These are phyloP conservation scores for Phialocephala sp. DNA, from an alignment of 2,329 filamentous ascomycete species.

Conservation along the genomic window DNA sequence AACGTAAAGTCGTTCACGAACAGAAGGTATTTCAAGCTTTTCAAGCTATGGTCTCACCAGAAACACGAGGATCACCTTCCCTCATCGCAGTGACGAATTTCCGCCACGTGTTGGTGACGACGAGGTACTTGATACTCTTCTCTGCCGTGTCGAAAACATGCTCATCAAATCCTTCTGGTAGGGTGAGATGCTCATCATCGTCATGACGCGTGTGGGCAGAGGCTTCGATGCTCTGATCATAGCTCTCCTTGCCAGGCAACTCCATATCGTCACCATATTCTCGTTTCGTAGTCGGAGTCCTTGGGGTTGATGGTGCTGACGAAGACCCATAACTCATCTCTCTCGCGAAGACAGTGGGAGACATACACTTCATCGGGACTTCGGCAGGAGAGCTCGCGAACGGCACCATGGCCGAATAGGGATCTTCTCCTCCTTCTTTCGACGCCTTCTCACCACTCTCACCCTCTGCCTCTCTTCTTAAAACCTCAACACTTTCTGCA, in stretches of 20 bases:
- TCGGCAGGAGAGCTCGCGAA: background rate
- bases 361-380: background rate
- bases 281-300: background rate
- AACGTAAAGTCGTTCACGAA: background rate
- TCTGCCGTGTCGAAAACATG: conserved; percentile 21
- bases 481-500: background rate
- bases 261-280: background rate
- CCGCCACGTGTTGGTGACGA: conserved; percentile 25
- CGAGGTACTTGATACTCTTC: conserved; percentile 25
- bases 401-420: background rate
- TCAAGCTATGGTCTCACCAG: background rate
- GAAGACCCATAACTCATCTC: background rate
- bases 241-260: background rate
- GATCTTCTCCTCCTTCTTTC: background rate
- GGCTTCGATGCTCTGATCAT: conserved; percentile 3
- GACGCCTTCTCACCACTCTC: background rate
- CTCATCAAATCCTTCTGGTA: conserved; percentile 5
- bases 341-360: background rate
- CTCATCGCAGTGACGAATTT: conserved; percentile 19
- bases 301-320: background rate
- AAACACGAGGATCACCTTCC: conserved; percentile 10
- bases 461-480: background rate
- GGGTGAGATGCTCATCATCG: background rate
- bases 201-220: background rate
- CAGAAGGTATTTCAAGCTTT: background rate